Evolutionary conservation across 2,329 filamentous ascomycete genomes (phyloP).

Genomic region (Dactylellina parvicollis): DNA sequence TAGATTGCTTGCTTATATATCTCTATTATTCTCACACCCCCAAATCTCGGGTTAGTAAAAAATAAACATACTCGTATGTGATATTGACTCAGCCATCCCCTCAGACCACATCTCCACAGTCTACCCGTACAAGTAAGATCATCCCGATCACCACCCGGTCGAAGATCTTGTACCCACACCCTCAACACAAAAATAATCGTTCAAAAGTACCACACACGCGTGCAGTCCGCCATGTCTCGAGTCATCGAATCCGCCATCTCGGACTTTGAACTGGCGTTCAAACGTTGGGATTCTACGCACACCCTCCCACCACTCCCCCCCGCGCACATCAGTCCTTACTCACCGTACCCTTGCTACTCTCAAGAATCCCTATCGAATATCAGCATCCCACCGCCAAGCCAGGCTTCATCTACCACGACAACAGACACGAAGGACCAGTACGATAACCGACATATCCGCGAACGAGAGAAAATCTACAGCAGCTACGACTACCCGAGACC

Average conservation of each 20-base stretch:
- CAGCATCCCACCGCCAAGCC: neutral
- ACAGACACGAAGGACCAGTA: conserved; percentile 6
- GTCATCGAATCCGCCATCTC: conserved; percentile 9
- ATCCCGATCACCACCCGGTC: conserved; percentile 7
- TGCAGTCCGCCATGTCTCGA: neutral
- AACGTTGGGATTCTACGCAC: conserved; percentile 12
- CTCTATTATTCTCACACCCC: no score
- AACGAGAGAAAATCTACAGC: conserved; percentile 1
- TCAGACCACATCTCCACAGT: neutral
- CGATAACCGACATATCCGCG: conserved; percentile 8
- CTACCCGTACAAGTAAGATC: neutral
- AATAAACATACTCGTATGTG: no score
- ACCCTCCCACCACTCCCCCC: neutral
- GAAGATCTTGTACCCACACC: neutral
- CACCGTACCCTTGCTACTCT: neutral
- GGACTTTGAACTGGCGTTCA: conserved; percentile 26
- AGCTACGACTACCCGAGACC: conserved; percentile 22
- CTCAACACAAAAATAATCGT: neutral
- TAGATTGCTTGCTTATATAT: no score
- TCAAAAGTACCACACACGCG: neutral
- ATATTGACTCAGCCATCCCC: no score
- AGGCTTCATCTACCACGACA: neutral
- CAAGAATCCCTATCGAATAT: neutral
- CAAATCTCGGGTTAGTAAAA: no score
- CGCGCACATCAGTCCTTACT: conserved; percentile 1